phyloP scores from a whole-genome alignment of 2,329 filamentous ascomycete genomes.

The Clarireedia hainanense region DNA sequence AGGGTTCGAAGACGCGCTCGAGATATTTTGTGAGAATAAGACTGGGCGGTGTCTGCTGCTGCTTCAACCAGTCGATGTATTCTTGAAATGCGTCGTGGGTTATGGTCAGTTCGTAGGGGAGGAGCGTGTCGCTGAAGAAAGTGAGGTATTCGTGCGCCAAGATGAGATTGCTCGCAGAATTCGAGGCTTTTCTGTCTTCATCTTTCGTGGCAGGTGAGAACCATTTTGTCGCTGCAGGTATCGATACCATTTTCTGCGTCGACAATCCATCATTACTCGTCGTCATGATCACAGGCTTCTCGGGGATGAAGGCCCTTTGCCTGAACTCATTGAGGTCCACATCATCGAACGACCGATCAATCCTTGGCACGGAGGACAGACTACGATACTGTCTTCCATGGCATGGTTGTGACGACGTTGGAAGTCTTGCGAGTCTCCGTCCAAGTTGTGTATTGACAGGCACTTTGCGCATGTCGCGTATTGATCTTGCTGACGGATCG shows the following conservation, averaged over 20 bases:
- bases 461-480: not conserved
- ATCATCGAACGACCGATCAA: slow-evolving; percentile 13
- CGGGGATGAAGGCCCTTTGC: slow-evolving; percentile 42
- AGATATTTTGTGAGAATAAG: not conserved
- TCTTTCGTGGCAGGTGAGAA: slow-evolving; percentile 33
- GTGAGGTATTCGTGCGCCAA: slow-evolving; percentile 29
- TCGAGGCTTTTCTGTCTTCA: not conserved
- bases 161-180: not conserved
- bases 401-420: no score
- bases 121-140: slow-evolving; percentile 37
- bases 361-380: slow-evolving; percentile 8
- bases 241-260: slow-evolving; percentile 31
- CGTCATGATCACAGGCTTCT: slow-evolving; percentile 45
- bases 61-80: not conserved
- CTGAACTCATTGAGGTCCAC: slow-evolving; percentile 40
- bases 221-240: slow-evolving; percentile 54
- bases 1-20: not conserved
- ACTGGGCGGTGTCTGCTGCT: not conserved
- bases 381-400: not conserved
- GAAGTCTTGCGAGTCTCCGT: no score
- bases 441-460: not conserved
- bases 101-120: slow-evolving; percentile 50
- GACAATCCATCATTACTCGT: not conserved
- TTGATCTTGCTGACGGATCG: not conserved
- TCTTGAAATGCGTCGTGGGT: not conserved